Conservation (phyloP, 2,329 filamentous ascomycete species). For the Exophiala sideris region DNA sequence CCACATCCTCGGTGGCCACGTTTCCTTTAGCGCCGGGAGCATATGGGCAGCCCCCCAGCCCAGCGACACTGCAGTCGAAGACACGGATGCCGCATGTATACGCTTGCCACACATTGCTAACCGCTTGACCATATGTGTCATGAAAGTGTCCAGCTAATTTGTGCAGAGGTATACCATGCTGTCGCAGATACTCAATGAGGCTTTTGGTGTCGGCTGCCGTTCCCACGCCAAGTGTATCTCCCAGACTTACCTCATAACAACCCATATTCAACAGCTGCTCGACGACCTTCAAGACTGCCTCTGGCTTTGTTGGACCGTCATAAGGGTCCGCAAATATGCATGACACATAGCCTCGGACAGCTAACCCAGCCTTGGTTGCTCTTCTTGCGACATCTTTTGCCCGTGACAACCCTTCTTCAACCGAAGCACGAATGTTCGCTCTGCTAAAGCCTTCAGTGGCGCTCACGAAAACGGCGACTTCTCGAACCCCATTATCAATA, state of each 20-base stretch:
- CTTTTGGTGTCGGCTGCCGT: slow-evolving; percentile 47
- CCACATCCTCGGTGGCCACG: slow-evolving; percentile 78
- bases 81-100: slow-evolving; percentile 73
- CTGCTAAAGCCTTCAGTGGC: slow-evolving; percentile 43
- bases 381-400: slow-evolving; percentile 33
- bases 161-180: slow-evolving; percentile 59
- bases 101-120: slow-evolving; percentile 76
- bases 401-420: slow-evolving; percentile 37
- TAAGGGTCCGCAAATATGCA: slow-evolving; percentile 46
- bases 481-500: slow-evolving; percentile 36
- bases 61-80: slow-evolving; percentile 77
- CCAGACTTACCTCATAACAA: slow-evolving; percentile 84
- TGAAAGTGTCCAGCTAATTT: slow-evolving; percentile 75
- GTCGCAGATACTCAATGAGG: slow-evolving; percentile 34
- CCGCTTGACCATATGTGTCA: slow-evolving; percentile 59
- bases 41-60: slow-evolving; percentile 80
- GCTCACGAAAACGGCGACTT: slow-evolving; percentile 43
- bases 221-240: slow-evolving; percentile 88
- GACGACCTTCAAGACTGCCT: slow-evolving; percentile 49
- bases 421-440: slow-evolving; percentile 42
- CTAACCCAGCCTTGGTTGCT: slow-evolving; percentile 31
- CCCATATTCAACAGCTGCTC: slow-evolving; percentile 74
- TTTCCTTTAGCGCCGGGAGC: slow-evolving; percentile 83
- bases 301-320: slow-evolving; percentile 52
- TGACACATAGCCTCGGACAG: slow-evolving; percentile 36